Percentiles rank a stretch among this genome's conserved stretches.
These are phyloP conservation scores for Ceratonia siliqua DNA, from an alignment of 306 rosid species.

Conservation along the genomic window DNA sequence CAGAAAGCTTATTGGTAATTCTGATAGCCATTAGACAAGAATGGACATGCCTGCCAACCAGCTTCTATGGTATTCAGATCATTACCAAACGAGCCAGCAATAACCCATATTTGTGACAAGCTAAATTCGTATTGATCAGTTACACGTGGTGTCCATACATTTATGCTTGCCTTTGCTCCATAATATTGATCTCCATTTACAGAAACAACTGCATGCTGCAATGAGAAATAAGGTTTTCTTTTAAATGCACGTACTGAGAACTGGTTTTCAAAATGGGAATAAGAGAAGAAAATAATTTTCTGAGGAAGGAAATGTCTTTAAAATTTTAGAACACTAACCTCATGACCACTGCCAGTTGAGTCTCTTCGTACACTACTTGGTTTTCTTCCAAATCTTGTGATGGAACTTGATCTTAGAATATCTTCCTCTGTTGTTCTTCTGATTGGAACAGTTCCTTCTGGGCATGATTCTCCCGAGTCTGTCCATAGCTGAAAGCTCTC, in stretches of 20 bases:
- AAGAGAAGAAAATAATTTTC: not conserved
- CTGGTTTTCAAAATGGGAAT: slow-evolving; percentile 22
- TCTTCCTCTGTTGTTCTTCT: slow-evolving; percentile 77
- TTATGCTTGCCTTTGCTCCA: slow-evolving; percentile 92
- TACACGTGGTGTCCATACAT: slow-evolving; percentile 87
- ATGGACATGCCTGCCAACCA: slow-evolving; percentile 92
- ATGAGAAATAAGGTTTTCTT: slow-evolving; percentile 8
- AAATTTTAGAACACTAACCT: slow-evolving; percentile 52
- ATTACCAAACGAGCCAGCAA: slow-evolving; percentile 88
- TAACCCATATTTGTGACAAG: slow-evolving; percentile 95
- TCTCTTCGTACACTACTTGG: slow-evolving; percentile 72
- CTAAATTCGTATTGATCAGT: slow-evolving; percentile 83
- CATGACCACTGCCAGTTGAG: slow-evolving; percentile 85
- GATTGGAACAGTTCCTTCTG: slow-evolving; percentile 86
- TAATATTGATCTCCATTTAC: slow-evolving; percentile 92
- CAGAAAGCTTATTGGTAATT: not conserved
- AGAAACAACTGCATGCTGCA: slow-evolving; percentile 94
- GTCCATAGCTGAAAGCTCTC: slow-evolving; percentile 78
- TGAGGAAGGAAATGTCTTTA: not conserved
- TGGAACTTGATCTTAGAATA: slow-evolving; percentile 76
- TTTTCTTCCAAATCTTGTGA: slow-evolving; percentile 73
- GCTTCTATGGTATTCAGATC: slow-evolving; percentile 97
- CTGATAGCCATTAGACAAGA: not conserved
- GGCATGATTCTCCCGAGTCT: slow-evolving; percentile 82
- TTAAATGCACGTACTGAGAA: slow-evolving; percentile 10